Evolutionary conservation across 2,329 filamentous ascomycete genomes (phyloP).

Genomic region (Talaromyces sp.): DNA sequence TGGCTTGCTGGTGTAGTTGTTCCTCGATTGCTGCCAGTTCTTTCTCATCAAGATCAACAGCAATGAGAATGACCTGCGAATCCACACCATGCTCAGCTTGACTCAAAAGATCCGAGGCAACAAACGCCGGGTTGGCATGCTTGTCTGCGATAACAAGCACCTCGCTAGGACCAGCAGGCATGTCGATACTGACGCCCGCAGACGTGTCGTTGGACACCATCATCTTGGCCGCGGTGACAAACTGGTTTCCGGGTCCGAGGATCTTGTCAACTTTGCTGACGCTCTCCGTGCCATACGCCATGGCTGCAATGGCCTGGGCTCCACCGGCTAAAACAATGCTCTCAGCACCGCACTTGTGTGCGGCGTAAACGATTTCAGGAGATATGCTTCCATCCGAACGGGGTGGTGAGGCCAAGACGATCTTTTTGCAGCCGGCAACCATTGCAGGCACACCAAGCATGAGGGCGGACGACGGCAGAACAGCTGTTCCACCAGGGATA

Average conservation of each 20-base stretch:
- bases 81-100: conserved; percentile 97
- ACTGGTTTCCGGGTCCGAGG: conserved; percentile 93
- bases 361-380: conserved; percentile 94
- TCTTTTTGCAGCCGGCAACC: conserved; percentile 94
- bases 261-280: conserved; percentile 98
- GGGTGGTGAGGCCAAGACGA: conserved; percentile 88
- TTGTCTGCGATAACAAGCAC: conserved; percentile 93
- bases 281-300: conserved; percentile 95
- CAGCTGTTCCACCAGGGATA: conserved; percentile 90
- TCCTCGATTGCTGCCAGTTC: conserved; percentile 81
- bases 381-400: conserved; percentile 84
- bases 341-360: conserved; percentile 93
- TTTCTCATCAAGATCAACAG: conserved; percentile 68
- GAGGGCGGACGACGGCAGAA: conserved; percentile 92
- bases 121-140: conserved; percentile 84
- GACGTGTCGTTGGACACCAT: conserved; percentile 95
- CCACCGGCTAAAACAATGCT: conserved; percentile 94
- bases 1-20: conserved; percentile 82
- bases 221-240: conserved; percentile 98
- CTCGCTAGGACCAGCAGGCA: conserved; percentile 95
- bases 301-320: conserved; percentile 89
- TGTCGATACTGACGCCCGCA: conserved; percentile 91
- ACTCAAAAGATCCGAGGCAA: conserved; percentile 87
- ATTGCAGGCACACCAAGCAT: conserved; percentile 98
- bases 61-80: conserved; percentile 88